These are phyloP conservation scores for Chlamydomonas schloesseri DNA, from an alignment of 139 green algal genomes.

Conservation along the genomic window DNA sequence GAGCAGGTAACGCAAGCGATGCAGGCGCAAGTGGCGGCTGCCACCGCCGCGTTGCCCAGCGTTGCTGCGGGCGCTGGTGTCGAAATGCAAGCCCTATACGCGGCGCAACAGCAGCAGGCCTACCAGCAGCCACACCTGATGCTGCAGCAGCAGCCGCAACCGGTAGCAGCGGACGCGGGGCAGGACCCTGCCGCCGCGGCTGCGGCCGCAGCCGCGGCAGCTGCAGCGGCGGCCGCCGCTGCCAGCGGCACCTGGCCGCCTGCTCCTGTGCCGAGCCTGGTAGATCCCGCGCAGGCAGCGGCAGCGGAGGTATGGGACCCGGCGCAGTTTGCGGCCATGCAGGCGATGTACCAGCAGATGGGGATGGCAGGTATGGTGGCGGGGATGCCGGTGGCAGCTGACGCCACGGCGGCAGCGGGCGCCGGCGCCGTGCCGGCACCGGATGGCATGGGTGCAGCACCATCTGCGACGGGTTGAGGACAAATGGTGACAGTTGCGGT, in stretches of 20 bases:
- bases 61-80: conserved; percentile 16
- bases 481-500: no score
- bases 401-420: no score
- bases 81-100: not conserved
- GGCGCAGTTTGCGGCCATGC: not conserved
- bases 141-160: conserved; percentile 37
- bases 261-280: not conserved
- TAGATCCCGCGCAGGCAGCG: not conserved
- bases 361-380: no score
- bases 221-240: not conserved
- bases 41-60: not conserved
- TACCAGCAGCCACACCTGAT: conserved; percentile 28
- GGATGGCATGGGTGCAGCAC: no score
- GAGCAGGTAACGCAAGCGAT: not conserved
- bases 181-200: not conserved
- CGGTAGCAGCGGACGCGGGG: conserved; percentile 3
- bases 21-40: not conserved
- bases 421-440: no score
- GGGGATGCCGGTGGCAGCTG: no score
- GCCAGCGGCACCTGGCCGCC: not conserved
- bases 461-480: no score
- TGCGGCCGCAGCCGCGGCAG: not conserved
- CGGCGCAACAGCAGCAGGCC: not conserved
- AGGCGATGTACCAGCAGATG: not conserved
- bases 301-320: not conserved